phyloP scores from a whole-genome alignment of 257 asterid genomes.

The Paulownia fortunei region DNA sequence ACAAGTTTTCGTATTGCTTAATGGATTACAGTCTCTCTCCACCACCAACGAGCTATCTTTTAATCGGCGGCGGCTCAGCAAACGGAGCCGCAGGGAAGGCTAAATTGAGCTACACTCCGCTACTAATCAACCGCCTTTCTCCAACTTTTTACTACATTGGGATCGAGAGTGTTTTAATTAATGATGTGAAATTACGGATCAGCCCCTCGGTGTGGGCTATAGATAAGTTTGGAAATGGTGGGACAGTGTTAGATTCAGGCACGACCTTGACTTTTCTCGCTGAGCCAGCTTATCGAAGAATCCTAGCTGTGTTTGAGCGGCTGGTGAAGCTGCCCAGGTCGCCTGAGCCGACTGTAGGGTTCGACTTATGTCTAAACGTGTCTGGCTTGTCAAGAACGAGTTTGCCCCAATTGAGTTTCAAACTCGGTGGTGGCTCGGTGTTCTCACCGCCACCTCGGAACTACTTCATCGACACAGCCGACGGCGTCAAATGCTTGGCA shows the following conservation, averaged over 20 bases:
- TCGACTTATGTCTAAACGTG: slow-evolving; percentile 71
- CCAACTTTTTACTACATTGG: slow-evolving; percentile 77
- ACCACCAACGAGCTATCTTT: slow-evolving; percentile 71
- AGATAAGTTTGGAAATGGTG: slow-evolving; percentile 73
- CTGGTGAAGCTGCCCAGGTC: slow-evolving; percentile 54
- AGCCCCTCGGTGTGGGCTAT: slow-evolving; percentile 76
- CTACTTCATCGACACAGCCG: slow-evolving; percentile 71
- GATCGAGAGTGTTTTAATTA: slow-evolving; percentile 48
- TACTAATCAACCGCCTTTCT: slow-evolving; percentile 52
- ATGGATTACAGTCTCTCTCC: slow-evolving; percentile 79
- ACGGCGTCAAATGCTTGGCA: slow-evolving; percentile 70
- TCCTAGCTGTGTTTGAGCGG: slow-evolving; percentile 54
- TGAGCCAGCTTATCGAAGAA: slow-evolving; percentile 59
- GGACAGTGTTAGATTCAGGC: slow-evolving; percentile 85
- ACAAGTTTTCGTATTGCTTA: slow-evolving; percentile 75
- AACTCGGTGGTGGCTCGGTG: slow-evolving; percentile 62
- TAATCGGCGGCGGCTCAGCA: slow-evolving; percentile 61
- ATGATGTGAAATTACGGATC: slow-evolving; percentile 56
- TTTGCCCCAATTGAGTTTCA: slow-evolving; percentile 72
- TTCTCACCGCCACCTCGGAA: slow-evolving; percentile 68
- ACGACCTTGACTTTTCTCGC: slow-evolving; percentile 72
- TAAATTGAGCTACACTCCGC: slow-evolving; percentile 59
- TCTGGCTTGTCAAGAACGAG: slow-evolving; percentile 44
- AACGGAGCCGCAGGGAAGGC: slow-evolving; percentile 28
- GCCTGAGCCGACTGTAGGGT: slow-evolving; percentile 42